These are phyloP conservation scores for Penicillium brevicompactum DNA, from an alignment of 2,329 filamentous ascomycete genomes.

Conservation along the genomic window DNA sequence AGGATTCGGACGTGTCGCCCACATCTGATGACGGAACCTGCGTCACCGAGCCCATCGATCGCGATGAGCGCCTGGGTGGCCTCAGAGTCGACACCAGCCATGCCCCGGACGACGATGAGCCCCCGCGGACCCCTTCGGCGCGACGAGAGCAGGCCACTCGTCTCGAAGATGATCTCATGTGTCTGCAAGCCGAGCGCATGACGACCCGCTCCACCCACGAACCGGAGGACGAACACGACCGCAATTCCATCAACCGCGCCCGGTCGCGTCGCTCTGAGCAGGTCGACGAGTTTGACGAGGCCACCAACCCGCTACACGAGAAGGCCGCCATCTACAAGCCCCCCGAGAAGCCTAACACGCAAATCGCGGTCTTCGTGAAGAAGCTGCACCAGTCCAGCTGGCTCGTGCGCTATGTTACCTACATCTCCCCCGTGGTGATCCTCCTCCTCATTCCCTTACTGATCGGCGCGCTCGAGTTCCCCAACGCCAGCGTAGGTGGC, in stretches of 20 bases:
- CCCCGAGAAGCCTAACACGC: constrained; percentile 63
- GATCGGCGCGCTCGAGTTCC: constrained; percentile 62
- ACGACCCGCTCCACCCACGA: constrained; percentile 49
- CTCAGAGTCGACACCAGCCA: constrained; percentile 32
- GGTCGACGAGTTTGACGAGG: constrained; percentile 67
- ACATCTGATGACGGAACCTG: constrained; percentile 36
- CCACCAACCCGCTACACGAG: constrained; percentile 70
- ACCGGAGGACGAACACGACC: constrained; percentile 31
- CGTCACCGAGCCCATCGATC: constrained; percentile 24
- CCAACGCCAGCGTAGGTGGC: constrained; percentile 67
- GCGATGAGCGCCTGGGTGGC: constrained; percentile 9
- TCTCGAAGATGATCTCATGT: constrained; percentile 66
- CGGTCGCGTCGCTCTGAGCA: constrained; percentile 58
- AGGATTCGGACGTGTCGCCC: constrained; percentile 26
- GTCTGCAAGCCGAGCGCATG: constrained; percentile 66
- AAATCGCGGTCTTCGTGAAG: constrained; percentile 66
- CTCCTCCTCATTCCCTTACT: constrained; percentile 70
- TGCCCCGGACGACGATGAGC: constrained; percentile 9
- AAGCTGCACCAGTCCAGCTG: constrained; percentile 66
- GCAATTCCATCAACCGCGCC: constrained; percentile 52
- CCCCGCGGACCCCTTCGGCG: constrained; percentile 54
- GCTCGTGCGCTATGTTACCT: constrained; percentile 69
- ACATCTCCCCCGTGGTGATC: constrained; percentile 66
- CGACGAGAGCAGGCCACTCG: constrained; percentile 62
- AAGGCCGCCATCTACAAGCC: constrained; percentile 66